Evolutionary conservation across 345 rosid species (phyloP).

Genomic region (Eucalyptus sp.): DNA sequence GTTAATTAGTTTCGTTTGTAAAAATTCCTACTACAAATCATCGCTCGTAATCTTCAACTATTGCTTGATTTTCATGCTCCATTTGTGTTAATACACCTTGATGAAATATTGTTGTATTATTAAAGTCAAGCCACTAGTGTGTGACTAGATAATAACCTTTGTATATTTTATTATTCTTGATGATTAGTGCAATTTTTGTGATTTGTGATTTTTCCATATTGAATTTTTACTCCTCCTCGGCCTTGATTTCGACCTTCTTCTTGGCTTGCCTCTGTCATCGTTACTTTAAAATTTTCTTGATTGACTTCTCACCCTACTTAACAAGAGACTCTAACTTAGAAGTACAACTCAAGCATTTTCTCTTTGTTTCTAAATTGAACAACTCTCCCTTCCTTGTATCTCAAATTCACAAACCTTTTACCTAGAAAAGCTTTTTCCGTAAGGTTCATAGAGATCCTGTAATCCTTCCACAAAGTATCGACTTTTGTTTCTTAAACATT

Average conservation of each 20-base stretch:
- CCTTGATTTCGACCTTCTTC: neutral
- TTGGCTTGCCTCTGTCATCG: neutral
- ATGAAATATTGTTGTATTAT: neutral
- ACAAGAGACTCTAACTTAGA: neutral
- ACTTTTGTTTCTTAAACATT: neutral
- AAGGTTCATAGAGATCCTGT: neutral
- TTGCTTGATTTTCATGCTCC: neutral
- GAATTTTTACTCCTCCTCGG: neutral
- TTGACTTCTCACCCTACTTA: neutral
- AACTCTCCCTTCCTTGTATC: neutral
- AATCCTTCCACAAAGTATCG: neutral
- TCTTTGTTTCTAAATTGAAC: neutral
- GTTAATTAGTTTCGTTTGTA: neutral
- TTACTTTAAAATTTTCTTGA: neutral
- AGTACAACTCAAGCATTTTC: too few species aligned
- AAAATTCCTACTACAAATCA: neutral
- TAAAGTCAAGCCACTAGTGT: neutral
- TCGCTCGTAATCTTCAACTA: neutral
- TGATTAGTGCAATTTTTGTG: neutral
- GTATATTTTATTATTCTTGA: neutral
- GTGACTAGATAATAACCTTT: neutral
- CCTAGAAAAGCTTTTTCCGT: neutral
- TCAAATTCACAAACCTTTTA: neutral
- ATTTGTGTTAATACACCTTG: neutral
- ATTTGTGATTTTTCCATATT: neutral